Percentiles rank a stretch among this genome's conserved stretches.
Evolutionary conservation across 1,284 basidiomycete species (phyloP).

Genomic region (Naganishia liquefaciens): DNA sequence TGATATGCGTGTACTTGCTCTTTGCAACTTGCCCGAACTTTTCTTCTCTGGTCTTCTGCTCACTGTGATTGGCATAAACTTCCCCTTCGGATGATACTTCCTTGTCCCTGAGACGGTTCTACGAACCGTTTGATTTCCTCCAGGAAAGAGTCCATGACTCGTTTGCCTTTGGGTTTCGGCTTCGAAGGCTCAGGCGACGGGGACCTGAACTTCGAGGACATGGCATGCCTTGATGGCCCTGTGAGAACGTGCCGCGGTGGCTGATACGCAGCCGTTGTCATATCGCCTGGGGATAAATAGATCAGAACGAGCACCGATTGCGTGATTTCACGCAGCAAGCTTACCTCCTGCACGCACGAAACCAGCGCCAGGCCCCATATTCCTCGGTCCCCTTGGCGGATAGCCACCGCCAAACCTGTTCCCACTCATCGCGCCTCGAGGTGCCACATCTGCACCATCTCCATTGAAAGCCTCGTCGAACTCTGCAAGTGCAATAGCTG

Average conservation of each 20-base stretch:
- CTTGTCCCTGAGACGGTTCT: no score
- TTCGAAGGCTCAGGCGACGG: constrained; percentile 60
- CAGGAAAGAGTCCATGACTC: constrained; percentile 88
- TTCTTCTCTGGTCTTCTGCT: constrained; percentile 85
- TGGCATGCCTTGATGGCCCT: constrained; percentile 41
- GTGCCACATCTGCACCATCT: constrained; percentile 56
- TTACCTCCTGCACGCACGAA: constrained; percentile 71
- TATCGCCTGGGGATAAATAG: constrained; percentile 30
- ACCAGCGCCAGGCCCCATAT: constrained; percentile 52
- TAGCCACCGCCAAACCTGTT: constrained; percentile 29
- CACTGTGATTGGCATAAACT: constrained; percentile 59
- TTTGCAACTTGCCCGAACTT: constrained; percentile 66
- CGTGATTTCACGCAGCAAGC: not conserved
- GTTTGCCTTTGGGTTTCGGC: constrained; percentile 78
- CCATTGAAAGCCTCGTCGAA: constrained; percentile 83
- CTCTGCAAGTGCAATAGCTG: constrained; percentile 67
- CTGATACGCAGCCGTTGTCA: constrained; percentile 30
- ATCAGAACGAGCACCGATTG: not conserved
- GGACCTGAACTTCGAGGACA: constrained; percentile 41
- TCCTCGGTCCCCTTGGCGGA: constrained; percentile 32
- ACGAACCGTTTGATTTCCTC: constrained; percentile 87
- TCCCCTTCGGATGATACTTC: not conserved
- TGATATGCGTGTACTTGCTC: constrained; percentile 56
- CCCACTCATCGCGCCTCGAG: constrained; percentile 34
- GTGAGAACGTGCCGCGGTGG: constrained; percentile 25